Conservation (phyloP, 768 basidiomycete genomes). For the Infundibulicybe gibba region DNA sequence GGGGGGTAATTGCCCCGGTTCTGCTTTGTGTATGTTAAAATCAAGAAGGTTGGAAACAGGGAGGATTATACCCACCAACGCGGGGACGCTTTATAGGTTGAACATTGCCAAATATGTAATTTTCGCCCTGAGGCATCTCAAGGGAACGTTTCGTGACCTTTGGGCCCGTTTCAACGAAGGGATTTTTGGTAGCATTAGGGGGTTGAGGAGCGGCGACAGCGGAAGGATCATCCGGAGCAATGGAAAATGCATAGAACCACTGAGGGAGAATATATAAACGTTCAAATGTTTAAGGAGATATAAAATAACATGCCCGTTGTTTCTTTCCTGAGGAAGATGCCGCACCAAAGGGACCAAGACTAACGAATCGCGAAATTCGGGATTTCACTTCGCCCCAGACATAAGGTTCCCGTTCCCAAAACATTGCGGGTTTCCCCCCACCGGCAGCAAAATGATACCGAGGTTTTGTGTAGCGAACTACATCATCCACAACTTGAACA, state of each 20-base stretch:
- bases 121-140: slow-evolving; percentile 47
- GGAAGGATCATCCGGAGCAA: slow-evolving; percentile 49
- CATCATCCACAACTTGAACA: slow-evolving; percentile 60
- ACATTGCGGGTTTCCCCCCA: slow-evolving; percentile 63
- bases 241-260: slow-evolving; percentile 98
- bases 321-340: slow-evolving; percentile 63
- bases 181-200: slow-evolving; percentile 67
- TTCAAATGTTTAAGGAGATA: not conserved
- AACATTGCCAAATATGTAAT: slow-evolving; percentile 69
- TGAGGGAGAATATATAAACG: slow-evolving; percentile 24
- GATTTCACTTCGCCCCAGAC: slow-evolving; percentile 72
- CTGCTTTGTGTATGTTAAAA: slow-evolving; percentile 24
- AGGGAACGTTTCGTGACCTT: slow-evolving; percentile 51
- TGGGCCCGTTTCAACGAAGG: slow-evolving; percentile 44
- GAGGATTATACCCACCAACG: slow-evolving; percentile 37
- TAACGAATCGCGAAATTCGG: slow-evolving; percentile 76
- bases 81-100: slow-evolving; percentile 56
- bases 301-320: slow-evolving; percentile 60
- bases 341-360: slow-evolving; percentile 85
- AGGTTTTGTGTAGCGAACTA: slow-evolving; percentile 66
- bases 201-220: slow-evolving; percentile 40
- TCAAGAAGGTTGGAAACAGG: not conserved
- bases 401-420: slow-evolving; percentile 96
- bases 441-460: slow-evolving; percentile 83
- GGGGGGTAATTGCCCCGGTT: slow-evolving; percentile 55